Base-by-base conservation (phyloP, 106 monocot genomes). In the Acorus calamus region DNA sequence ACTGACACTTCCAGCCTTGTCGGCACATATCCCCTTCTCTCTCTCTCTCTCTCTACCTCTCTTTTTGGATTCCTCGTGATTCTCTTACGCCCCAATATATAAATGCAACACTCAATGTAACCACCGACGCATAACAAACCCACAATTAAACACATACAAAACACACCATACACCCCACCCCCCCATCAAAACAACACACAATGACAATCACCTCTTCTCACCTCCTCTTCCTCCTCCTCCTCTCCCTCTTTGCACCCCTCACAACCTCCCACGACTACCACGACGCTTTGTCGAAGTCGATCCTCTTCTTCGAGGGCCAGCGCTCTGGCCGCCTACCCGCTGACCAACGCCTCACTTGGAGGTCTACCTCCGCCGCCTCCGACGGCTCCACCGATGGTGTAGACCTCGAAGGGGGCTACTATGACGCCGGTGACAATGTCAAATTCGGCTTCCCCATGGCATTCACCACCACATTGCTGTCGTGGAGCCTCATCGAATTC, bases 361-460 rank as follows among this genome's bases (percentile, higher is more conserved):
- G 94, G 12, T 62, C 77, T 6, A 75, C 89, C 66, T 94, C 94
- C 2, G 94, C 62, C 2, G 50, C 76, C 11, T 53, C 53, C 9
- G 94, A 94, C 52, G 94, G 94, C 3, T 59, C 56, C 2, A 59
- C 66, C 2, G 83, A 68, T 6, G 83, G 86, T 3, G 81, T 89
- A n/a, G 89, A 89, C 66, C 86, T 94, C 47, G 67, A 70, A 12
- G 93, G 93, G 4, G 93, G 93, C 2, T 93, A 93, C 71, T 89
- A 93, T 45, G 93, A 93, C 56, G 93, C 93, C 4, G 89, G 89
- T 0, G 93, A 89, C 65, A 93, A 93, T 65, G 86, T 93, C 11
- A 93, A 93, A 71, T 93, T 93, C 63, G 83, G 83, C 0, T 93
- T 93, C 59, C 89, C 93, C 0, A 83, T 93, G 86, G 89, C 93